Evolutionary conservation across 1,139 yeast genomes (phyloP).

Genomic region (Candida tunisiensis): DNA sequence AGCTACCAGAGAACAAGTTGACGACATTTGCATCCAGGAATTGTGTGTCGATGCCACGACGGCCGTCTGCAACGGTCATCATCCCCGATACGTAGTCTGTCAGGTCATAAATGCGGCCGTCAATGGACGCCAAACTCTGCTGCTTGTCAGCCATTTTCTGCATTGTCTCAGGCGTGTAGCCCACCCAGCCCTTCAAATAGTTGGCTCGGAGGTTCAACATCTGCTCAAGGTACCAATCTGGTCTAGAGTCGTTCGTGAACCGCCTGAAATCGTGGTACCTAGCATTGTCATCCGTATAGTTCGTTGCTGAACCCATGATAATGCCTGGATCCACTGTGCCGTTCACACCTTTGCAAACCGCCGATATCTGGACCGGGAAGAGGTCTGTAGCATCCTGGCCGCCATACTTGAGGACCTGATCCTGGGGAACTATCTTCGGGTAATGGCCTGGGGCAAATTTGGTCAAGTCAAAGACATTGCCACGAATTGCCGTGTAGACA

Average conservation of each 20-base stretch:
- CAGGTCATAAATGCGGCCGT: conserved; percentile 22
- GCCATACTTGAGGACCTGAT: conserved; percentile 19
- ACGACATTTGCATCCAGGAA: conserved; percentile 18
- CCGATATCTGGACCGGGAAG: conserved; percentile 25
- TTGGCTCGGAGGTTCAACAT: conserved; percentile 19
- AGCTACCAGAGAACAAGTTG: conserved; percentile 15
- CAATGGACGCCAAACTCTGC: conserved; percentile 15
- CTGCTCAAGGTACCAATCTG: conserved; percentile 25
- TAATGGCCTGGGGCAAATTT: conserved; percentile 22
- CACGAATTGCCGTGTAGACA: conserved; percentile 20
- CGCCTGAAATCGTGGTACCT: conserved; percentile 24
- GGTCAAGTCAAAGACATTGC: conserved; percentile 22
- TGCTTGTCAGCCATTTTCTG: conserved; percentile 11
- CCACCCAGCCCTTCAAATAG: conserved; percentile 21
- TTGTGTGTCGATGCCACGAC: conserved; percentile 11
- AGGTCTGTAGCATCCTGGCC: conserved; percentile 19
- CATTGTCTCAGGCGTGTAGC: conserved; percentile 19
- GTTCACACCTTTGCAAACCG: conserved; percentile 19
- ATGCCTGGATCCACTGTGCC: conserved; percentile 12
- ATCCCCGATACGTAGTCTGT: conserved; percentile 22
- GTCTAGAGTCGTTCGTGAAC: conserved; percentile 22
- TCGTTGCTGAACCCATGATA: conserved; percentile 19
- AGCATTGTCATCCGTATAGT: conserved; percentile 22
- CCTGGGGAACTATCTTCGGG: conserved; percentile 21
- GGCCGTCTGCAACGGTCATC: conserved; percentile 13